Percentiles rank a stretch among this genome's conserved stretches.
These are phyloP conservation scores for Fusarium sp. DNA, from an alignment of 2,329 filamentous ascomycete genomes.

Conservation along the genomic window DNA sequence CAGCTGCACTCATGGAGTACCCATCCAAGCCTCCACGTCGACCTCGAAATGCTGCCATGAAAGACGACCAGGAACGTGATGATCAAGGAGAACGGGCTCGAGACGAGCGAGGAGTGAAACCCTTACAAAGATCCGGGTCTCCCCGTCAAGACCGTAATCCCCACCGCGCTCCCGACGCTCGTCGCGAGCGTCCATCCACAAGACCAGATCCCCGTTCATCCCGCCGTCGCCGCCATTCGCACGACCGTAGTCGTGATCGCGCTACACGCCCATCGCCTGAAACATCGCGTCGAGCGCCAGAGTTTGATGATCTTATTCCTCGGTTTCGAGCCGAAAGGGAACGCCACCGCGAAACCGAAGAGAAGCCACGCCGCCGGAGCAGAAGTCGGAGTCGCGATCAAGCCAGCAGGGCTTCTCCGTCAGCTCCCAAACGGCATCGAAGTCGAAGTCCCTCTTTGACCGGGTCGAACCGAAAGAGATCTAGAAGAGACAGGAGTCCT, in stretches of 20 bases:
- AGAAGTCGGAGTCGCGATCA: slow-evolving; percentile 50
- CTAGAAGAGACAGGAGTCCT: slow-evolving; percentile 52
- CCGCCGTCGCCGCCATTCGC: slow-evolving; percentile 55
- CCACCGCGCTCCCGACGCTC: slow-evolving; percentile 49
- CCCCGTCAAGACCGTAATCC: slow-evolving; percentile 48
- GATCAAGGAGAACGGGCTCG: slow-evolving; percentile 55
- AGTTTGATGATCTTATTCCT: slow-evolving; percentile 55
- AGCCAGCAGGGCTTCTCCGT: slow-evolving; percentile 52
- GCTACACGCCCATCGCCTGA: slow-evolving; percentile 45
- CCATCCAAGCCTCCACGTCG: slow-evolving; percentile 52
- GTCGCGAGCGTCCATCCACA: slow-evolving; percentile 52
- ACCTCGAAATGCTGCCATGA: slow-evolving; percentile 58
- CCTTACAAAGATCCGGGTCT: slow-evolving; percentile 51
- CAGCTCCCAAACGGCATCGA: slow-evolving; percentile 58
- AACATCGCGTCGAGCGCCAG: slow-evolving; percentile 46
- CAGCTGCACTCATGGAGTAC: slow-evolving; percentile 49
- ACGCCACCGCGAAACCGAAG: slow-evolving; percentile 49
- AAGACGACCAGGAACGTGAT: slow-evolving; percentile 54
- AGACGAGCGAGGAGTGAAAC: slow-evolving; percentile 52
- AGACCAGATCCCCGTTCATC: slow-evolving; percentile 51
- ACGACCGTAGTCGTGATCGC: slow-evolving; percentile 55
- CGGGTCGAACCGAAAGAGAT: slow-evolving; percentile 57
- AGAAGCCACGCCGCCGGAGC: slow-evolving; percentile 52
- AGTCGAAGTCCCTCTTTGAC: slow-evolving; percentile 58
- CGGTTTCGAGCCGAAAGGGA: slow-evolving; percentile 50